Conservation (phyloP, 371 early-diverging fungal species). For the Fennellomyces sp. region DNA sequence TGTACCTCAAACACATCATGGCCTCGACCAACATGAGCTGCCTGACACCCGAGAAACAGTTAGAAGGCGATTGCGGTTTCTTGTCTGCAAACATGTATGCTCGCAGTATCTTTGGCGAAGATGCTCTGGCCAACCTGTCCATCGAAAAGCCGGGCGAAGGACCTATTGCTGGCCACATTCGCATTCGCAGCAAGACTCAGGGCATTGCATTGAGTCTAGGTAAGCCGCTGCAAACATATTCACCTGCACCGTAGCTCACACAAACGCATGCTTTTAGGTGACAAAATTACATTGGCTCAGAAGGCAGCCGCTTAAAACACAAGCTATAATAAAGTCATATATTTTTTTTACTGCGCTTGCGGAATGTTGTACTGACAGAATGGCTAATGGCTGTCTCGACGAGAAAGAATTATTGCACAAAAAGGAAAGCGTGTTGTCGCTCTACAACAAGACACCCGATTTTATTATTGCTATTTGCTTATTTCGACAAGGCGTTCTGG, state of each 20-base stretch:
- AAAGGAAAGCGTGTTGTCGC: neutral
- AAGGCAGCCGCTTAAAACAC: constrained; percentile 27
- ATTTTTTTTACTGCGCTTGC: neutral
- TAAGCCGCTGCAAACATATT: constrained; percentile 14
- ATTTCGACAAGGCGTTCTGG: constrained; percentile 61
- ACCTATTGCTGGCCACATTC: constrained; percentile 92
- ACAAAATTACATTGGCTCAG: constrained; percentile 69
- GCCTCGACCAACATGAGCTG: constrained; percentile 95
- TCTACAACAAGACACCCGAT: constrained; percentile 5
- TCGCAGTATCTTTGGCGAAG: constrained; percentile 95
- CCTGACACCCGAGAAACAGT: constrained; percentile 89
- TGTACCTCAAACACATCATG: constrained; percentile 89
- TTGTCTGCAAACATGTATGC: constrained; percentile 96
- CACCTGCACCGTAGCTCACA: too few species aligned
- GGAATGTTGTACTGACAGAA: neutral
- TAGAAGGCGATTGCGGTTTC: constrained; percentile 95
- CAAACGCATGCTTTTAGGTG: constrained; percentile 18
- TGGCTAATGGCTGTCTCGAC: neutral
- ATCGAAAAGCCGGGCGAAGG: constrained; percentile 82
- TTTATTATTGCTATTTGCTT: constrained; percentile 19
- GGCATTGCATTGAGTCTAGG: constrained; percentile 96
- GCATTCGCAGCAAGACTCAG: constrained; percentile 97
- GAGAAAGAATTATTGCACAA: neutral
- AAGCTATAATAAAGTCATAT: constrained; percentile 1
- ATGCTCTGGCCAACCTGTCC: constrained; percentile 94